These are phyloP conservation scores for Entonaema liquescens DNA, from an alignment of 495 filamentous ascomycete species.

Conservation along the genomic window DNA sequence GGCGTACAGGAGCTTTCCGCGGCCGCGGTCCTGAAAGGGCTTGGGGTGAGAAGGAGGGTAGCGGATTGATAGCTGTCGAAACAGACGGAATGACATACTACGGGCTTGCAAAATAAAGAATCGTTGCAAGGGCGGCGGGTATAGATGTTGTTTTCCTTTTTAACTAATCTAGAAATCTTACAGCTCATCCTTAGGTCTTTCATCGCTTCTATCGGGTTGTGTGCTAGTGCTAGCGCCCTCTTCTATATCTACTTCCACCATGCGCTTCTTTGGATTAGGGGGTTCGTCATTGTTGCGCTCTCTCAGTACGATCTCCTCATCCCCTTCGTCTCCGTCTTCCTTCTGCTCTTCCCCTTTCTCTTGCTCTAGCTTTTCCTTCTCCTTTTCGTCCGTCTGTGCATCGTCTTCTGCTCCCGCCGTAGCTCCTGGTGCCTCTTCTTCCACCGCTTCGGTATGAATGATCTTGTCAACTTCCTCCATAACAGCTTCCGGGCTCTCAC, in stretches of 20 bases:
- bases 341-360: too few species aligned
- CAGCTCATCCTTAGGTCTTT: slow-evolving; percentile 52
- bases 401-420: not conserved
- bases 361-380: slow-evolving; percentile 13
- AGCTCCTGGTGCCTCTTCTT: slow-evolving; percentile 15
- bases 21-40: not conserved
- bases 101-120: not conserved
- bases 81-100: slow-evolving; percentile 30
- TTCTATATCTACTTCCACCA: slow-evolving; percentile 68
- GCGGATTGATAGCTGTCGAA: slow-evolving; percentile 32
- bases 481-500: slow-evolving; percentile 47
- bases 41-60: too few species aligned
- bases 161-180: slow-evolving; percentile 30
- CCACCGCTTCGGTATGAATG: slow-evolving; percentile 51
- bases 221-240: slow-evolving; percentile 46
- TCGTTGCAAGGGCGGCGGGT: not conserved
- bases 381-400: slow-evolving; percentile 24
- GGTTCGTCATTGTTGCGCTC: slow-evolving; percentile 57
- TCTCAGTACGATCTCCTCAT: slow-evolving; percentile 54
- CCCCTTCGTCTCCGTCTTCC: slow-evolving; percentile 40
- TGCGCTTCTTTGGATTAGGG: slow-evolving; percentile 82
- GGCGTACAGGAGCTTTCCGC: slow-evolving; percentile 14
- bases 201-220: slow-evolving; percentile 38
- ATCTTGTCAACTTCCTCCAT: slow-evolving; percentile 61
- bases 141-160: not conserved